A percentile compares a stretch with the other conserved stretches of the same genome.
phyloP scores from a whole-genome alignment of 2,329 filamentous ascomycete genomes.

The Alternaria sp. region DNA sequence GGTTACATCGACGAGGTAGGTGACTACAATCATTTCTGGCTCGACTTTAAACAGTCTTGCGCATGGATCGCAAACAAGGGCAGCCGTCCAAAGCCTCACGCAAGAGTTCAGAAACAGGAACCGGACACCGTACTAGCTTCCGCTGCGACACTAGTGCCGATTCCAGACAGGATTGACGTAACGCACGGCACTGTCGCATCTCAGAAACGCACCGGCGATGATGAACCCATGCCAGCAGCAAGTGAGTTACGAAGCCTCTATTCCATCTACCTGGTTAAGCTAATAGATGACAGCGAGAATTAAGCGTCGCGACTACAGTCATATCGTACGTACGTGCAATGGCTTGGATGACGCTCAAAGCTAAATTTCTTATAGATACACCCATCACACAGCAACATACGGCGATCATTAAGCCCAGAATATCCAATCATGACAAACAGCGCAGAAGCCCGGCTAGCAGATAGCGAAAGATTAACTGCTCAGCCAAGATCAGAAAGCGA shows the following conservation, averaged over 20 bases:
- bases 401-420: not conserved
- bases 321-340: not conserved
- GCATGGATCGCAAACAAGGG: not conserved
- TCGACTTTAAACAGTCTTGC: not conserved
- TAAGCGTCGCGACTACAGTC: not conserved
- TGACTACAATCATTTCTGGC: not conserved
- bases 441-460: not conserved
- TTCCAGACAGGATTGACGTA: too few species aligned
- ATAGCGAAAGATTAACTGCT: not conserved
- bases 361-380: not conserved
- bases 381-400: not conserved
- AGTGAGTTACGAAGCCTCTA: not conserved
- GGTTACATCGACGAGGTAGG: not conserved
- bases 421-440: not conserved
- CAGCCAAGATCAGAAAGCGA: not conserved
- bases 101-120: not conserved
- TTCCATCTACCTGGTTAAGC: rapidly evolving
- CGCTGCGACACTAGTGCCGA: too few species aligned
- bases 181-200: not conserved
- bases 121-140: rapidly evolving
- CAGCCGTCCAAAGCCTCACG: not conserved
- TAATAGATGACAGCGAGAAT: not conserved
- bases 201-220: not conserved
- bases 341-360: rapidly evolving
- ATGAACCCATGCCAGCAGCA: not conserved